Evolutionary conservation across 495 filamentous ascomycete species (phyloP), one percentile per base, ranked within the genome.

Genomic region (Trichoderma reesei): DNA sequence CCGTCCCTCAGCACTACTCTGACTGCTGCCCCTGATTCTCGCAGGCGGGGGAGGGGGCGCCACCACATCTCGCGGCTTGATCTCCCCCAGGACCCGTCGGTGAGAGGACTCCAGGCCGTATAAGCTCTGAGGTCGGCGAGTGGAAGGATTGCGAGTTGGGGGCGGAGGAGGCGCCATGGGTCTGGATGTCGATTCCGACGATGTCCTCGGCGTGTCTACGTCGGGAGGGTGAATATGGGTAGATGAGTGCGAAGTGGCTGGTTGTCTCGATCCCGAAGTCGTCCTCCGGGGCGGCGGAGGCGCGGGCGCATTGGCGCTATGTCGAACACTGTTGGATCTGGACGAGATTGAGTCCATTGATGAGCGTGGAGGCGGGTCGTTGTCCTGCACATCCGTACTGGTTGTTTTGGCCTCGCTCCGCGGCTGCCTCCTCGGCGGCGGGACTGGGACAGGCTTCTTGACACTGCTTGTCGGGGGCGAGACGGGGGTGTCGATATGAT

Each of bases 31-130:
- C 31, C 85, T 77, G 63, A 80, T 77, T 59, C 84, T 79, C 14
- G 84, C 78, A 16, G 83, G 86, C 37, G 86, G 85, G 9, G 86
- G 86, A 26, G 84, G 86, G 2, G 86, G 85, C 0, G 82, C 83
- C 8, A 79, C 72, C 16, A 67, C 20, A 36, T 62, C 67, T 31
- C 63, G 65, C 9, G 68, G 68, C 39, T 74, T 74, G 36, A 20
- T 60, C 61, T 72, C 71, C 44, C 62, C 68, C 36, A 69, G 66
- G 38, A 69, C 64, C 44, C 67, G 46, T 59, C 74, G 67, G 66
- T 68, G 65, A 31, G 78, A 39, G 66, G 72, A 66, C 48, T 78
- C 71, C 62, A 77, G 61, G 64, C 74, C 75, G 60, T 72, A 59
- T 26, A 79, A 71, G 59, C 74, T 72, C 42, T 74, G 69, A 41